Base-by-base conservation (phyloP, 495 filamentous ascomycete species). In the Tuber melanosporum region DNA sequence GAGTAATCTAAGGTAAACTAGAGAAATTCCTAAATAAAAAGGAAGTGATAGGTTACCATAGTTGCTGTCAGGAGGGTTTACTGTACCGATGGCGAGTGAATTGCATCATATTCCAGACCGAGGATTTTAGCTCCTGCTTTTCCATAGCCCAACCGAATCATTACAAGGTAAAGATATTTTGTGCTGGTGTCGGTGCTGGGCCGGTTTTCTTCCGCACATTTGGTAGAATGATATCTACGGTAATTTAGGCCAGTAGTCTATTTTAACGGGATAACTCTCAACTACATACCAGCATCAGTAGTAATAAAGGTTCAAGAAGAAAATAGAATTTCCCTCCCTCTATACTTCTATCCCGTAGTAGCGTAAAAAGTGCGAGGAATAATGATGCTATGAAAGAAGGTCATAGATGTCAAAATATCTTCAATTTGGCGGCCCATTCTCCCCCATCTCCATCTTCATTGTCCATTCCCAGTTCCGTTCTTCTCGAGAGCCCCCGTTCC, bases 401-500 rank as follows among this genome's bases (percentile, higher is more conserved):
- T 14, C 15, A 46, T 46, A 15, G 44, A 46, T 46, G 44, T 46
- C 44, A 46, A 46, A 46, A 14, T 15, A 14, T 46, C 44, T 46
- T 46, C 14, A 46, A 46, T 46, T 79, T 1, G 75, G 77, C 43
- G 71, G 75, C 43, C 77, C 44, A 46, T 70, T 71, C 22, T 39
- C 26, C 44, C 39, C 77, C 41, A 75, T 26, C 15, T 46, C 52
- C 43, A 22, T 76, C 57, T 57, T 73, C 71, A 36, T 62, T 62
- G 9, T 42, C 73, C 41, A 52, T 36, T 0, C 15, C 70, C 70
- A 19, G 44, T 41, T 22, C n/a, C 69, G n/a, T 41, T 70, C 42
- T 77, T 81, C 42, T 70, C 76, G n/a, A 46, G 36, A 70, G 62
- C 74, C 5, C 88, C 89, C 57, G 88, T 91, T 91, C 90, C 76